A percentile compares a stretch with the other conserved stretches of the same genome.
Conservation (phyloP, 2,329 filamentous ascomycete species). For the Xylariales sp. region DNA sequence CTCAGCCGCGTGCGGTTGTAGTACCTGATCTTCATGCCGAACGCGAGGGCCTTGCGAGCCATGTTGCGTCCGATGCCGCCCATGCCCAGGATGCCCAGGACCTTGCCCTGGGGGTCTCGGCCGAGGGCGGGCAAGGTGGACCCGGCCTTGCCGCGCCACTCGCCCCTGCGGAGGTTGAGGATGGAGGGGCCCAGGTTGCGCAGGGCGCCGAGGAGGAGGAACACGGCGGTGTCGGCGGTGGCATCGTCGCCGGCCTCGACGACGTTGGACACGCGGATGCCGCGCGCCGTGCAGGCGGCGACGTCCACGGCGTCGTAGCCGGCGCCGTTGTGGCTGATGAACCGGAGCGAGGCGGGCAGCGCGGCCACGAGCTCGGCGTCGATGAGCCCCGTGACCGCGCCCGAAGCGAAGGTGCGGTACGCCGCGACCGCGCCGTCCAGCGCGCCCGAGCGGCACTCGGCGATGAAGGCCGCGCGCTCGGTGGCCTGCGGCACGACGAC, state of each 20-base stretch:
- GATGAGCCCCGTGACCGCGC: conserved; percentile 61
- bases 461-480: conserved; percentile 62
- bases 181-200: conserved; percentile 68
- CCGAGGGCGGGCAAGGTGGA: conserved; percentile 50
- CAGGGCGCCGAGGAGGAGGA: conserved; percentile 75
- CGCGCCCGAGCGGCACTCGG: conserved; percentile 60
- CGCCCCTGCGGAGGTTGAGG: conserved; percentile 57
- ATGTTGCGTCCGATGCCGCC: conserved; percentile 78
- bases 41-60: conserved; percentile 67
- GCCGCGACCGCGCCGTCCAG: conserved; percentile 62
- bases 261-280: conserved; percentile 72
- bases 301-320: conserved; percentile 84
- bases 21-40: conserved; percentile 73
- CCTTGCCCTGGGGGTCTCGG: conserved; percentile 74
- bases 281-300: conserved; percentile 61
- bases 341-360: conserved; percentile 49
- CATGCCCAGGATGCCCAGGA: conserved; percentile 80
- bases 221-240: conserved; percentile 78
- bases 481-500: conserved; percentile 57
- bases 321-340: conserved; percentile 64
- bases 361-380: conserved; percentile 65
- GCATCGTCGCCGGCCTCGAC: conserved; percentile 79
- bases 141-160: conserved; percentile 57
- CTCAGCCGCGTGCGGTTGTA: conserved; percentile 64
- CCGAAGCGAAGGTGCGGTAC: conserved; percentile 63